phyloP scores from a whole-genome alignment of 345 rosid species.

The Nasturtium officinale region DNA sequence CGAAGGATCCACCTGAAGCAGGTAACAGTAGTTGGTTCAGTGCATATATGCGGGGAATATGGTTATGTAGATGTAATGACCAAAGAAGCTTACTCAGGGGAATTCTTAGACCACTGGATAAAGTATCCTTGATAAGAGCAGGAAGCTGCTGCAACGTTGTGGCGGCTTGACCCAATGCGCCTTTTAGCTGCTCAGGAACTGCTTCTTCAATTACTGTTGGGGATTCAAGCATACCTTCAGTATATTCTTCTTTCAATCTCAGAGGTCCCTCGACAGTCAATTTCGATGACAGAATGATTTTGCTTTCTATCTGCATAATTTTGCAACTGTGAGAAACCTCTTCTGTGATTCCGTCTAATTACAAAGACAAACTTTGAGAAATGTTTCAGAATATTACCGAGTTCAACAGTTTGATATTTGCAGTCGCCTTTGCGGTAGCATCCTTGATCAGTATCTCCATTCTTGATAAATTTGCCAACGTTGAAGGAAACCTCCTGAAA shows the following conservation, averaged over 20 bases:
- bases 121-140: constrained; percentile 62
- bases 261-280: constrained; percentile 93
- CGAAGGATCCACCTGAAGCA: constrained; percentile 74
- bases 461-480: constrained; percentile 67
- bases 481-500: constrained; percentile 81
- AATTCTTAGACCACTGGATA: constrained; percentile 69
- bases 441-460: constrained; percentile 75
- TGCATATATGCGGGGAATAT: neutral
- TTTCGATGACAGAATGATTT: constrained; percentile 58
- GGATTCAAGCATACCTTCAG: constrained; percentile 76
- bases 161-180: constrained; percentile 71
- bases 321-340: constrained; percentile 13
- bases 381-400: constrained; percentile 49
- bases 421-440: constrained; percentile 60
- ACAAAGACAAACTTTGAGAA: constrained; percentile 1
- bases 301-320: constrained; percentile 74
- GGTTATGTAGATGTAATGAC: neutral
- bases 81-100: constrained; percentile 71
- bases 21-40: constrained; percentile 3
- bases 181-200: constrained; percentile 82
- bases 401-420: constrained; percentile 65
- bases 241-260: constrained; percentile 84
- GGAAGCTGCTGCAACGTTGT: constrained; percentile 78
- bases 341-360: neutral
- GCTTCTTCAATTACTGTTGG: constrained; percentile 83